Conservation (phyloP, 2,329 filamentous ascomycete genomes). For the Exophiala sp. region DNA sequence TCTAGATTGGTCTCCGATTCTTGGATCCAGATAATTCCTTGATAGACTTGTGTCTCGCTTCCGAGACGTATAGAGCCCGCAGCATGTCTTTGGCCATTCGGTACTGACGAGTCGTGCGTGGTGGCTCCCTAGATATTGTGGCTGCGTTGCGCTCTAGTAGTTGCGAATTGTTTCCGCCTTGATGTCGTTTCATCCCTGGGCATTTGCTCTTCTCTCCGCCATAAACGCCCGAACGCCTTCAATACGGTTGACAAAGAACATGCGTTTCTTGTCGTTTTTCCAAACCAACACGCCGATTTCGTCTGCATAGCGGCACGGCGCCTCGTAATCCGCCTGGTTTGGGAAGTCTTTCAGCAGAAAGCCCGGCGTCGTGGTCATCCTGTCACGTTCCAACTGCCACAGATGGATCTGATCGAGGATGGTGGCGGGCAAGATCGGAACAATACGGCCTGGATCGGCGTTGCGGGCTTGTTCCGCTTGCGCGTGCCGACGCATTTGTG, state of each 20-base stretch:
- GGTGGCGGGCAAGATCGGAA: conserved; percentile 79
- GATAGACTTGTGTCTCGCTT: no score
- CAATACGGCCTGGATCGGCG: conserved; percentile 27
- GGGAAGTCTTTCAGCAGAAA: conserved; percentile 89
- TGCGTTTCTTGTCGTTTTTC: conserved; percentile 70
- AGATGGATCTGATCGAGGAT: conserved; percentile 96
- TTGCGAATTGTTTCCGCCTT: no score
- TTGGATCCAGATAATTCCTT: no score
- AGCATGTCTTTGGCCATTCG: no score
- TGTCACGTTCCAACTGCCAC: conserved; percentile 95
- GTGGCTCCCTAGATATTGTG: no score
- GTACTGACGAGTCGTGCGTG: no score
- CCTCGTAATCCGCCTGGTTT: conserved; percentile 57
- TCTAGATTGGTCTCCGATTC: no score
- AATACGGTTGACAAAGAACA: conserved; percentile 87
- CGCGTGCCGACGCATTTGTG: conserved; percentile 73
- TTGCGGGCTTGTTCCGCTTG: conserved; percentile 31
- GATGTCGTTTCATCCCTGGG: conserved; percentile 6
- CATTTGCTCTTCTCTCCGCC: conserved; percentile 49
- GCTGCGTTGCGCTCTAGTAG: not conserved
- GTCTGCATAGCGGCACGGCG: conserved; percentile 60
- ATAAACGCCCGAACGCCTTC: conserved; percentile 83
- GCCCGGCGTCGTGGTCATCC: conserved; percentile 76
- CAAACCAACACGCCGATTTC: conserved; percentile 86
- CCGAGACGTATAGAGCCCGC: no score